Conservation (phyloP, 2,329 filamentous ascomycete genomes). For the Cytospora schulzeri region DNA sequence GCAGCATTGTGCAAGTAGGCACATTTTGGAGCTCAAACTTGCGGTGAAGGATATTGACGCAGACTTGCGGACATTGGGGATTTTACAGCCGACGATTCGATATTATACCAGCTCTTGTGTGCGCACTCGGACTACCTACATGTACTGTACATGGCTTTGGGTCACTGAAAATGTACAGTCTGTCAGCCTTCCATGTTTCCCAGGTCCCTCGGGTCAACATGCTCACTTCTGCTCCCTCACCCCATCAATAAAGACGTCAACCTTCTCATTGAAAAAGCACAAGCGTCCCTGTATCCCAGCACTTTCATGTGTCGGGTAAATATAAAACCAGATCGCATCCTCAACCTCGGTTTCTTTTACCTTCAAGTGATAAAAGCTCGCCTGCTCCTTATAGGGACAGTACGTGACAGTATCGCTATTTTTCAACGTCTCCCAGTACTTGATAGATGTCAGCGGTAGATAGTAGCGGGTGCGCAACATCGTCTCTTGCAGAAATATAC, state of each 20-base stretch:
- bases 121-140: too few relatives aligned
- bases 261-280: slow-evolving; percentile 71
- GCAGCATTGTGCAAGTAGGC: too few relatives aligned
- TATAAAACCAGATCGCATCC: slow-evolving; percentile 65
- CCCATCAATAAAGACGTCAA: slow-evolving; percentile 63
- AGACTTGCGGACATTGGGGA: too few relatives aligned
- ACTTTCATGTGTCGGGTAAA: slow-evolving; percentile 58
- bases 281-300: slow-evolving; percentile 55
- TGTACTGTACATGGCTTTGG: too few relatives aligned
- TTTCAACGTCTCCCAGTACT: slow-evolving; percentile 45
- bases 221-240: slow-evolving; percentile 26
- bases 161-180: too few relatives aligned
- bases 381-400: slow-evolving; percentile 70
- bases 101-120: too few relatives aligned
- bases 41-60: too few relatives aligned
- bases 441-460: slow-evolving; percentile 53
- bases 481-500: slow-evolving; percentile 63
- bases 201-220: background rate
- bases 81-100: too few relatives aligned
- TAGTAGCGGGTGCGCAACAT: slow-evolving; percentile 62
- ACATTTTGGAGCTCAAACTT: too few relatives aligned
- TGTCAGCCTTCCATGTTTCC: background rate
- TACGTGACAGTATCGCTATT: slow-evolving; percentile 55
- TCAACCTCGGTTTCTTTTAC: slow-evolving; percentile 46
- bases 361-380: slow-evolving; percentile 61